Percentiles rank a stretch among this genome's conserved stretches.
phyloP scores from a whole-genome alignment of 208 protist genomes.

The Leishmania turanica region DNA sequence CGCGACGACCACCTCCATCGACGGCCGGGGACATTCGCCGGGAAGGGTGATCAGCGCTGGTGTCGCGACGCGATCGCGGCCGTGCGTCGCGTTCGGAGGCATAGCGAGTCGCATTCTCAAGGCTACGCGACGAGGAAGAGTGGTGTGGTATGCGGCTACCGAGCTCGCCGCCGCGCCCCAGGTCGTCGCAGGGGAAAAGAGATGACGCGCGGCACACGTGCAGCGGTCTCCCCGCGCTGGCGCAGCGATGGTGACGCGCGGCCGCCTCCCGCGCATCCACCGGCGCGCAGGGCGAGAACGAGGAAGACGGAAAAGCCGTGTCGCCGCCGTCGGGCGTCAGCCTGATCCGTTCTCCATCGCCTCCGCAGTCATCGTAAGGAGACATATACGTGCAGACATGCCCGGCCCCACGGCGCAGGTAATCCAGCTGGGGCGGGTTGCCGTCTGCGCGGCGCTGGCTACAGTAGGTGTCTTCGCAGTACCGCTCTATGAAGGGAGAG shows the following conservation, averaged over 20 bases:
- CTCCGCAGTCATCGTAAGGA: not conserved
- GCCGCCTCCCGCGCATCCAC: not conserved
- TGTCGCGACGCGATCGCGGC: not conserved
- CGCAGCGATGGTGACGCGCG: not conserved
- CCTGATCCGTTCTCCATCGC: not conserved
- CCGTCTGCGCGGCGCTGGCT: constrained; percentile 25
- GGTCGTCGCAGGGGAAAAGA: not conserved
- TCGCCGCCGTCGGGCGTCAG: not conserved
- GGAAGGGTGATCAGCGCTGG: not conserved
- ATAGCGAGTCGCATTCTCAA: not conserved
- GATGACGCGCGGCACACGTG: not conserved
- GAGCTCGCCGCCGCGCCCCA: not conserved
- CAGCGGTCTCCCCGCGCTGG: not conserved
- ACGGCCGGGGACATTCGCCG: not conserved
- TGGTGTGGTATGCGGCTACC: not conserved
- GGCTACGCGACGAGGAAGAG: not conserved
- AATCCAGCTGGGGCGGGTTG: not conserved
- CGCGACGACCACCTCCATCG: not conserved
- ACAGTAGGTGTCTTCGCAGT: constrained; percentile 26
- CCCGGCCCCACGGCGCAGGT: constrained; percentile 17
- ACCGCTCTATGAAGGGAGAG: constrained; percentile 9
- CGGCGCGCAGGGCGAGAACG: not conserved
- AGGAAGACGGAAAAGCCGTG: not conserved
- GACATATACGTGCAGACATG: not conserved
- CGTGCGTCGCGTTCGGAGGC: not conserved